Conservation (phyloP, 345 rosid species). For the Fremontodendron californicum region DNA sequence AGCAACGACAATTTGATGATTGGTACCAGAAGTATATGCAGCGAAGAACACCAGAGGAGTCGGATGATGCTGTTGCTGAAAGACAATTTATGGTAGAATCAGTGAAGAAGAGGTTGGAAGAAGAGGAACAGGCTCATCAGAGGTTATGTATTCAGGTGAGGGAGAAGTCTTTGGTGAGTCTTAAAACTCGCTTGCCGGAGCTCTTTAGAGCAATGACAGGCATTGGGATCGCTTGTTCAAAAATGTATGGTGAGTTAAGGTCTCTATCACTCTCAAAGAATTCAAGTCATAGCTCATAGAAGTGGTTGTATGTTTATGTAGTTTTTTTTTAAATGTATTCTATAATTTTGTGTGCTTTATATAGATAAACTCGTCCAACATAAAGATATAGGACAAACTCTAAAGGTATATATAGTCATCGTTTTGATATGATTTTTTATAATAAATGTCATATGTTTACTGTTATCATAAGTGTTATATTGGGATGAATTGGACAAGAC, state of each 20-base stretch:
- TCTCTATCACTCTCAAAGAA: conserved; percentile 6
- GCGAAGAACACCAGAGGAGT: conserved; percentile 43
- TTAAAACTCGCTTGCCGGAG: conserved; percentile 66
- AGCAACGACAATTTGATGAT: conserved; percentile 53
- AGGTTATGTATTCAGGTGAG: conserved; percentile 65
- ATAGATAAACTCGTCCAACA: background rate
- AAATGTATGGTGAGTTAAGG: conserved; percentile 40
- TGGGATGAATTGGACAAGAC: background rate
- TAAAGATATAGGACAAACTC: background rate
- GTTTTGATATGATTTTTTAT: background rate
- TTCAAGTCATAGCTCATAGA: conserved; percentile 8
- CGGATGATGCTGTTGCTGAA: conserved; percentile 49
- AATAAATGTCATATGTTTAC: background rate
- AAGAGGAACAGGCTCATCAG: conserved; percentile 56
- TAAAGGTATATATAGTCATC: background rate
- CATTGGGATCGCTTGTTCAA: conserved; percentile 48
- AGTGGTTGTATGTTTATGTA: background rate
- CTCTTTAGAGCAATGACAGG: conserved; percentile 55
- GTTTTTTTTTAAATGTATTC: background rate
- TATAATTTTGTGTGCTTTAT: background rate
- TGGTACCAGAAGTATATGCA: conserved; percentile 56
- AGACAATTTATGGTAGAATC: conserved; percentile 44
- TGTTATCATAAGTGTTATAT: background rate
- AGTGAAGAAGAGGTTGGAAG: conserved; percentile 50
- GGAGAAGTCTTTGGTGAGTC: conserved; percentile 68